Percentiles rank a stretch among this genome's conserved stretches.
Conservation (phyloP, 352 stramenopile species). For the Pilasporangium apinafurcum region DNA sequence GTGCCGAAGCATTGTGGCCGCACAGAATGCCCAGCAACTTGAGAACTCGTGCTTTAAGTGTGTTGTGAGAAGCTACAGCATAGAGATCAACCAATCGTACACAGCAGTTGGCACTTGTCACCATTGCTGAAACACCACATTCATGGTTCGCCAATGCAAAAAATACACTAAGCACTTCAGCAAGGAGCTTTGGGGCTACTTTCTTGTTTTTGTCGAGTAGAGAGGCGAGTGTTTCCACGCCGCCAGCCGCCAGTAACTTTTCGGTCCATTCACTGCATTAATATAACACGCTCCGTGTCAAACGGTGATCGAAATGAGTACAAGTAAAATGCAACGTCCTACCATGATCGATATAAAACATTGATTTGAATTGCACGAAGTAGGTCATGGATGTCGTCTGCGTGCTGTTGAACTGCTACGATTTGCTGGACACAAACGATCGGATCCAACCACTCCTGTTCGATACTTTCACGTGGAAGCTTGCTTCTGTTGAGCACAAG, state of each 20-base stretch:
- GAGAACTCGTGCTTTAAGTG: conserved; percentile 22
- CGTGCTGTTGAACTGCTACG: conserved; percentile 22
- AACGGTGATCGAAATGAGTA: not conserved
- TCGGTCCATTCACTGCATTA: conserved; percentile 39
- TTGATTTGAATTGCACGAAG: conserved; percentile 62
- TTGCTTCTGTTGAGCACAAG: conserved; percentile 26
- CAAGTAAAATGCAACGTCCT: conserved; percentile 1
- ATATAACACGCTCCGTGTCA: no score
- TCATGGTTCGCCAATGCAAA: conserved; percentile 35
- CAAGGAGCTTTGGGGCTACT: conserved; percentile 12
- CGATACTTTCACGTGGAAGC: conserved; percentile 18
- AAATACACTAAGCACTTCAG: conserved; percentile 41
- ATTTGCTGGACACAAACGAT: conserved; percentile 44
- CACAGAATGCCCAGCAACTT: conserved; percentile 28
- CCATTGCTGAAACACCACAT: conserved; percentile 19
- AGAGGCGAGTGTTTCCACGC: conserved; percentile 26
- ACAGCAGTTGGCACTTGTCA: conserved; percentile 22
- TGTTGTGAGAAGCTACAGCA: conserved; percentile 16
- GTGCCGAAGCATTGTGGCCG: conserved; percentile 14
- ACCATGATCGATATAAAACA: conserved; percentile 42
- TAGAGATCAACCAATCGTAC: conserved; percentile 10
- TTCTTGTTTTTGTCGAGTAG: conserved; percentile 23
- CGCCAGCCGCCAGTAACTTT: conserved; percentile 38
- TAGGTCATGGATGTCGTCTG: conserved; percentile 33
- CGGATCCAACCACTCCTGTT: conserved; percentile 45